These are phyloP conservation scores for Lipomyces lipofer DNA, from an alignment of 805 yeast genomes.

Conservation along the genomic window DNA sequence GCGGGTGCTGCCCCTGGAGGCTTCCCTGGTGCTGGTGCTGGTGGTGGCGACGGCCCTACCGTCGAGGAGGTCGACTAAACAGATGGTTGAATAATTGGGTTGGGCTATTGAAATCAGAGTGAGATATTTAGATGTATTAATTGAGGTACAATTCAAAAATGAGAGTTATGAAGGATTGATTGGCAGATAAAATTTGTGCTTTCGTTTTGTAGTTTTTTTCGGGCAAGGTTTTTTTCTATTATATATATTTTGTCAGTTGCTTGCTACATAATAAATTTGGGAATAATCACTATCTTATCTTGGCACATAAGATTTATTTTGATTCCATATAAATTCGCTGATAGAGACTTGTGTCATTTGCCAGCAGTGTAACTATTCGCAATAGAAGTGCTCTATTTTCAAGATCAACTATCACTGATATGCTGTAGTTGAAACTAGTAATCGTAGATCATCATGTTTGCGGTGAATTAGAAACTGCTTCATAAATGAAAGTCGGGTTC, in stretches of 20 bases:
- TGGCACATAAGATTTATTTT: no score
- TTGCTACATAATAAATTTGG: background rate
- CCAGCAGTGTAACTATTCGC: no score
- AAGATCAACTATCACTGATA: no score
- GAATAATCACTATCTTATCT: no score
- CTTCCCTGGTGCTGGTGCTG: constrained; percentile 53
- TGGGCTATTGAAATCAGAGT: background rate
- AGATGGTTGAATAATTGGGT: background rate
- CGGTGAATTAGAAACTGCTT: no score
- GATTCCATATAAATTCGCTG: no score
- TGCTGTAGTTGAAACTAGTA: no score
- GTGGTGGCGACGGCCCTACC: constrained; percentile 59
- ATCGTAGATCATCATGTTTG: no score
- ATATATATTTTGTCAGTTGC: constrained; percentile 1
- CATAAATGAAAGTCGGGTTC: no score
- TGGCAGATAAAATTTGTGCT: background rate
- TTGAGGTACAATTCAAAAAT: no score
- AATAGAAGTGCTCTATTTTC: no score
- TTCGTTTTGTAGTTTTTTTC: constrained; percentile 1
- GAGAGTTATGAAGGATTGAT: background rate
- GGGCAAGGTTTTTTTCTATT: background rate
- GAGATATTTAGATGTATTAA: constrained; percentile 6
- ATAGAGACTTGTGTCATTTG: no score
- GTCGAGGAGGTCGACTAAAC: constrained; percentile 77
- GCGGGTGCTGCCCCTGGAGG: constrained; percentile 66